Base-by-base conservation (phyloP, 139 green algal species). In the Closterium sp. region DNA sequence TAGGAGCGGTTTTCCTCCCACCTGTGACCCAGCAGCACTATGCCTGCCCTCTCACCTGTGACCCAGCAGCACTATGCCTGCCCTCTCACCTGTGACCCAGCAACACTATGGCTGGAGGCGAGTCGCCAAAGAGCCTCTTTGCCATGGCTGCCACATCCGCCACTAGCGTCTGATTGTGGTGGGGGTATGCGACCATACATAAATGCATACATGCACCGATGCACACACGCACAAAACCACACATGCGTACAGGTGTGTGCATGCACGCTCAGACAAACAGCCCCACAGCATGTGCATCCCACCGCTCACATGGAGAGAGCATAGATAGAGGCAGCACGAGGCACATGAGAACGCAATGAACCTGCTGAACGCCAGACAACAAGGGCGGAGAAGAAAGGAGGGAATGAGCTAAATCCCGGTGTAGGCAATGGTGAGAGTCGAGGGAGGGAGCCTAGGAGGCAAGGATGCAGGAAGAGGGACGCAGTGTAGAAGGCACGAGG, bases 11-110 rank as follows among this genome's bases (percentile, higher is more conserved):
- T n/a, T n/a, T n/a, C n/a, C n/a, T n/a, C 55, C 25, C 55, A 76
- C 55, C 55, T 76, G 55, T 76, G 55, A 76, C 55, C 55, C 55
- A 76, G 55, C 55, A 76, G 55, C 55, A 76, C 55, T 19, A 76
- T 76, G 55, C 55, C 55, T 76, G 55, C 55, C 55, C 55, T 76
- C 36, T 55, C 36, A 76, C 55, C 55, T 76, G 55, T 76, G 55
- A 76, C 55, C 36, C 36, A 55, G 36, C 36, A 93, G 84, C n/a
- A 93, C 90, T 12, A 93, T 90, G 90, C 85, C 85, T 21, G 90
- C 36, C 36, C 36, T 84, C 23, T 91, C 89, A 92, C 90, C 90
- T 93, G 90, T 93, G 90, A 33, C 90, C 90, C 21, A 93, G 87
- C 16, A 93, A n/a, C 31, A 93, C 90, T 30, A 93, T 91, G 90